phyloP scores from a whole-genome alignment of 208 protist species.

The Chromosphaera perkinsii region DNA sequence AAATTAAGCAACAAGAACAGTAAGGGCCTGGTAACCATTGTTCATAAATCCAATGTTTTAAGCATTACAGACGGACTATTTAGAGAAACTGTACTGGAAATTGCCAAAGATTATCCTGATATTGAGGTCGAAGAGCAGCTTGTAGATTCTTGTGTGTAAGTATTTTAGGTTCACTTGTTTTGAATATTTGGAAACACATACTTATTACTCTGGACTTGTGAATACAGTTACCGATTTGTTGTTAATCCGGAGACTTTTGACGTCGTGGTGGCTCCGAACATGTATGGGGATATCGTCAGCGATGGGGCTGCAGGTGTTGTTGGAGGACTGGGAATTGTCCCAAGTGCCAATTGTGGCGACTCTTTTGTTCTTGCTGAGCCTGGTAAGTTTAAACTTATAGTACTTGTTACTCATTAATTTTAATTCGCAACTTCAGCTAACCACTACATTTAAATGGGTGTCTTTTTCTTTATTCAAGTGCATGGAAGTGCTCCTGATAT shows the following conservation, averaged over 20 bases:
- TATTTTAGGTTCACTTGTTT: neutral
- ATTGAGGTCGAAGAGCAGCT: slow-evolving; percentile 47
- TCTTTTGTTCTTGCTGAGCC: slow-evolving; percentile 23
- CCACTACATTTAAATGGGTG: no score
- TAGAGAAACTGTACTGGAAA: slow-evolving; percentile 28
- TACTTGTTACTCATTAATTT: no score
- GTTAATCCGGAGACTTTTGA: slow-evolving; percentile 39
- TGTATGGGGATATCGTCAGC: slow-evolving; percentile 38
- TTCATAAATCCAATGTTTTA: slow-evolving; percentile 50
- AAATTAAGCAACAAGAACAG: slow-evolving; percentile 9
- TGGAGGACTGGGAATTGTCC: slow-evolving; percentile 18
- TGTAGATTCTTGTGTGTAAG: slow-evolving; percentile 43
- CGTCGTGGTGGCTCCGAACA: slow-evolving; percentile 40
- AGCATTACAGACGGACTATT: slow-evolving; percentile 48
- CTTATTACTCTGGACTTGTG: neutral
- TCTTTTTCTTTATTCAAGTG: slow-evolving; percentile 23
- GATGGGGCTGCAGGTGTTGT: slow-evolving; percentile 27
- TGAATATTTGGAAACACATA: neutral
- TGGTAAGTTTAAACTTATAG: neutral
- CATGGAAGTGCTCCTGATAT: slow-evolving; percentile 43
- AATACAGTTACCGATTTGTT: slow-evolving; percentile 16
- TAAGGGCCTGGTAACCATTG: slow-evolving; percentile 25
- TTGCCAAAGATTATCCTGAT: slow-evolving; percentile 30
- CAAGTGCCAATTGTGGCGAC: slow-evolving; percentile 27
- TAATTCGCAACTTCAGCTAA: no score